Conservation (phyloP, 192 early-diverging fungal species). For the Thamnidium elegans region DNA sequence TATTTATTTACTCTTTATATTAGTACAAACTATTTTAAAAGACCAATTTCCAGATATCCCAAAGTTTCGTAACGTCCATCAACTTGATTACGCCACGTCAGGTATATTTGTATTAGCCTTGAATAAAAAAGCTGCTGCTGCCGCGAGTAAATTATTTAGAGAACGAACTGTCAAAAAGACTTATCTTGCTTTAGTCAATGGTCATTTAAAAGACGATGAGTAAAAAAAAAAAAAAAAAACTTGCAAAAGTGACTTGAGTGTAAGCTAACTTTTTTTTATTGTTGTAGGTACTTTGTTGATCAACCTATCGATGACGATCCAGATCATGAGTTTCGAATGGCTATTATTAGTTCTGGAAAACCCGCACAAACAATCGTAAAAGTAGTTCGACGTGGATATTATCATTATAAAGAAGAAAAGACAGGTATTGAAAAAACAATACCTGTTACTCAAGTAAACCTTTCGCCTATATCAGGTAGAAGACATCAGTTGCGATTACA, state of each 20-base stretch:
- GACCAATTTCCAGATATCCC: slow-evolving; percentile 27
- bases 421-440: slow-evolving; percentile 7
- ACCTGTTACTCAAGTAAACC: slow-evolving; percentile 23
- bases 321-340: slow-evolving; percentile 37
- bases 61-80: slow-evolving; percentile 38
- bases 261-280: background rate
- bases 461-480: slow-evolving; percentile 33
- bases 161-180: slow-evolving; percentile 33
- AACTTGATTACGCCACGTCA: slow-evolving; percentile 43
- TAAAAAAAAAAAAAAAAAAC: background rate
- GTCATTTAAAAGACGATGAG: slow-evolving; percentile 32
- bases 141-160: slow-evolving; percentile 28
- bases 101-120: slow-evolving; percentile 38
- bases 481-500: slow-evolving; percentile 42
- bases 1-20: background rate
- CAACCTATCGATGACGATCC: slow-evolving; percentile 36
- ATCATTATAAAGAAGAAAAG: slow-evolving; percentile 20
- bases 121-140: slow-evolving; percentile 30
- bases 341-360: slow-evolving; percentile 22
- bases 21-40: slow-evolving; percentile 25
- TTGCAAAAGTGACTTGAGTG: background rate
- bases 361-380: slow-evolving; percentile 33
- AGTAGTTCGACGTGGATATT: slow-evolving; percentile 30
- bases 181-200: slow-evolving; percentile 38
- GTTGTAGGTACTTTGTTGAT: slow-evolving; percentile 30